Evolutionary conservation across 257 asterid species (phyloP).

Genomic region (Mentha longifolia): DNA sequence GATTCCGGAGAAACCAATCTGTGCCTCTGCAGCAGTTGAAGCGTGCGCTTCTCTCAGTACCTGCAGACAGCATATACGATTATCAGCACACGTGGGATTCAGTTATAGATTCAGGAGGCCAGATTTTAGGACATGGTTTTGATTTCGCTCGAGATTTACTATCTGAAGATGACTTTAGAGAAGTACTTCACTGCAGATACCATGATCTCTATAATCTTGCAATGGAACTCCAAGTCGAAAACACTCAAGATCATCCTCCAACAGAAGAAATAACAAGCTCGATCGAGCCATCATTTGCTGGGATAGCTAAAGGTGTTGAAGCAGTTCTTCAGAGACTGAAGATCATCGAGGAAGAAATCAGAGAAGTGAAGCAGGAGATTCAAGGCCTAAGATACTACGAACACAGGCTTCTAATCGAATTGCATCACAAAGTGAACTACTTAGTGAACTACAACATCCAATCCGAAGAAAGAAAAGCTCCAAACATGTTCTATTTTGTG

Average conservation of each 20-base stretch:
- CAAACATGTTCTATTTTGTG: conserved; percentile 79
- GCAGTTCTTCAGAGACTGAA: conserved; percentile 72
- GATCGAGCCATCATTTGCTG: conserved; percentile 72
- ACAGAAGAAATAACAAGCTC: conserved; percentile 49
- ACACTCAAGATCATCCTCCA: not conserved
- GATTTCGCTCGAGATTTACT: conserved; percentile 77
- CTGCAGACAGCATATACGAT: conserved; percentile 83
- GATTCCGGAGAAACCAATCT: conserved; percentile 63
- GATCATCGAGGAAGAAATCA: conserved; percentile 85
- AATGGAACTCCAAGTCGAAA: conserved; percentile 63
- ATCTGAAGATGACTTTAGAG: conserved; percentile 89
- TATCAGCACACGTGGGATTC: conserved; percentile 92
- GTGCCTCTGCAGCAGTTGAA: conserved; percentile 59
- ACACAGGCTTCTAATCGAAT: conserved; percentile 66
- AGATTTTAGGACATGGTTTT: conserved; percentile 58
- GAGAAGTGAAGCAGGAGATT: conserved; percentile 83
- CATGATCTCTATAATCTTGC: conserved; percentile 84
- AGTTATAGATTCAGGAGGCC: conserved; percentile 58
- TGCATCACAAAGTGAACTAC: conserved; percentile 75
- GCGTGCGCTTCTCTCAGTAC: conserved; percentile 73
- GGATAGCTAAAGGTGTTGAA: conserved; percentile 89
- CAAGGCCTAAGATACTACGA: conserved; percentile 89
- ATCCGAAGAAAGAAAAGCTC: conserved; percentile 77
- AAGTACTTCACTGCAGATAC: conserved; percentile 79
- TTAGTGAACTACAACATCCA: conserved; percentile 73